Conservation (phyloP, 2,329 filamentous ascomycete genomes). For the Cladosporium sp. region DNA sequence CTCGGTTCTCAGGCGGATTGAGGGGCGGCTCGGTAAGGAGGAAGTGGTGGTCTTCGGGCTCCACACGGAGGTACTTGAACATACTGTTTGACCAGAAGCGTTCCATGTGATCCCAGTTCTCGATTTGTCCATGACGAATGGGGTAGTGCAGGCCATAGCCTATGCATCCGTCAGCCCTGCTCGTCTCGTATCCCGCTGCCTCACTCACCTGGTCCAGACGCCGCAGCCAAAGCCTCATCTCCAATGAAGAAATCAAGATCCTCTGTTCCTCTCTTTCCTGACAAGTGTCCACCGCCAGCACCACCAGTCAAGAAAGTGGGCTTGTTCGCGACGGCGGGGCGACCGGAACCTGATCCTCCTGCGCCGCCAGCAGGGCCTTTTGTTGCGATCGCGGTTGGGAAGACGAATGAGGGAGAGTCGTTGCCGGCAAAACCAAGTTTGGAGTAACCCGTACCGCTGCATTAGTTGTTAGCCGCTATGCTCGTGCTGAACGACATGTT, state of each 20-base stretch:
- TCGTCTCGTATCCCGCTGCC: not conserved
- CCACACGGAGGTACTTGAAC: constrained; percentile 97
- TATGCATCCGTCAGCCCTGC: constrained; percentile 32
- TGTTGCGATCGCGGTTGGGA: constrained; percentile 96
- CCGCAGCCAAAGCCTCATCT: constrained; percentile 84
- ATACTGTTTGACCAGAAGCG: constrained; percentile 99
- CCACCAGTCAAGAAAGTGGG: constrained; percentile 92
- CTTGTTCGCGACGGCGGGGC: constrained; percentile 88
- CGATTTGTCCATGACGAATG: constrained; percentile 95
- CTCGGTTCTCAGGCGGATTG: constrained; percentile 96
- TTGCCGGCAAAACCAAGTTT: constrained; percentile 99
- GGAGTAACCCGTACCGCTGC: constrained; percentile 96
- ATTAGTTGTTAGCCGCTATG: constrained; percentile 20
- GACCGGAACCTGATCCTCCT: constrained; percentile 72
- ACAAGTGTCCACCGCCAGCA: constrained; percentile 78
- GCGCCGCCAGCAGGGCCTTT: constrained; percentile 70
- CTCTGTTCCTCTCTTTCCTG: constrained; percentile 90
- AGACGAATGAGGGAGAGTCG: constrained; percentile 98
- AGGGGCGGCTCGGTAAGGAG: constrained; percentile 96
- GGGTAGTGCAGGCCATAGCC: constrained; percentile 97
- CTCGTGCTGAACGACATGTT: not conserved
- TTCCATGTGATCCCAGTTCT: constrained; percentile 99
- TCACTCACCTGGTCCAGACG: constrained; percentile 69
- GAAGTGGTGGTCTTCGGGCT: constrained; percentile 98
- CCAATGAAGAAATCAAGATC: constrained; percentile 99